Evolutionary conservation across 371 early-diverging fungal species (phyloP).

Genomic region (Mucor lusitanicus): DNA sequence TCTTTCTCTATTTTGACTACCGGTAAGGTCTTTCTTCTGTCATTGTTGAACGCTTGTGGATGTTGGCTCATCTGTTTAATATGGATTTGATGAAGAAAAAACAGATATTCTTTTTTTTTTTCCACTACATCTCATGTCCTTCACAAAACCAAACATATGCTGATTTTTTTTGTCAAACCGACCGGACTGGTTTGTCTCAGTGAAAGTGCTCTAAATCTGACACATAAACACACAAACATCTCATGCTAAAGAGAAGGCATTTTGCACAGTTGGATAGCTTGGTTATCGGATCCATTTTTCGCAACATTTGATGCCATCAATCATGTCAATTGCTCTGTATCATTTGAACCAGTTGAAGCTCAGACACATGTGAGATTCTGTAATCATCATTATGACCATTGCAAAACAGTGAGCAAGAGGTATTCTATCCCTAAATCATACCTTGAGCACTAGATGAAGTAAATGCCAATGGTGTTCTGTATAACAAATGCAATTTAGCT

Average conservation of each 20-base stretch:
- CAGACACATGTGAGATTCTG: neutral
- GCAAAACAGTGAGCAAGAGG: neutral
- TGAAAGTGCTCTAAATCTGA: neutral
- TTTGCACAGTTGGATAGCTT: neutral
- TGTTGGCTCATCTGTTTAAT: constrained; percentile 1
- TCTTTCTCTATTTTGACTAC: constrained; percentile 27
- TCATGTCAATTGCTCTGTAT: neutral
- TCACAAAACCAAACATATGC: neutral
- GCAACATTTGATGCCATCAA: neutral
- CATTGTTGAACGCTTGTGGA: neutral
- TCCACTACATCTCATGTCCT: neutral
- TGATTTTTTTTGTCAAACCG: neutral
- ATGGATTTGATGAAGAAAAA: neutral
- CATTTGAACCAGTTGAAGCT: neutral
- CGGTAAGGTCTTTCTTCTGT: constrained; percentile 24
- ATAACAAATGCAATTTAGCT: too few relatives aligned
- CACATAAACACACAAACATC: neutral
- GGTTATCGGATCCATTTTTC: neutral
- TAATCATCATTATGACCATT: neutral
- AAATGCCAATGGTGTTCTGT: too few relatives aligned
- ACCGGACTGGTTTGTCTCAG: constrained; percentile 3
- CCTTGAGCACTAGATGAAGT: neutral
- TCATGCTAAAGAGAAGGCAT: neutral
- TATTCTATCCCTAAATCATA: neutral
- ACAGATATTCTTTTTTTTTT: neutral